phyloP scores from a whole-genome alignment of 176 grass and related monocot genomes.

The Leersia perrieri region DNA sequence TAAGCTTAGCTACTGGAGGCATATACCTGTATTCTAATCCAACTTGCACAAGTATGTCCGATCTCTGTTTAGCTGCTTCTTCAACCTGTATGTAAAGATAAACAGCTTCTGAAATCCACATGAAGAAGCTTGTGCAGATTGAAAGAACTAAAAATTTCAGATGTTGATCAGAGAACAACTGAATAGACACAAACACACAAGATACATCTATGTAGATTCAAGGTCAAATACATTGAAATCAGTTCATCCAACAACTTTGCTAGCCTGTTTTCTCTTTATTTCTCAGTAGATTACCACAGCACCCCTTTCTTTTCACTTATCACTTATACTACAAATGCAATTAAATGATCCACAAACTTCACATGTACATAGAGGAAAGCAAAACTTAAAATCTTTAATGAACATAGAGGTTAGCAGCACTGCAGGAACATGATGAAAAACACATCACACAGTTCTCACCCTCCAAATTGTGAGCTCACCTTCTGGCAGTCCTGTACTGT shows the following conservation, averaged over 20 bases:
- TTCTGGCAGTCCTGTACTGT: constrained; percentile 69
- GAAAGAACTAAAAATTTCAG: background rate
- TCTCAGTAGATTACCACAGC: background rate
- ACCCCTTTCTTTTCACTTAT: background rate
- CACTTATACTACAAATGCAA: background rate
- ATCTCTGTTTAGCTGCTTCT: constrained; percentile 64
- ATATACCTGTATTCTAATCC: constrained; percentile 97
- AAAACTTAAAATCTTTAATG: background rate
- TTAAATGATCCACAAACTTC: background rate
- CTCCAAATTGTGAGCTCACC: constrained; percentile 37
- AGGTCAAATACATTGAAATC: background rate
- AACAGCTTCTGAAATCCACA: background rate
- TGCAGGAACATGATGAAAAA: background rate
- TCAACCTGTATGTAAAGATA: constrained; percentile 43
- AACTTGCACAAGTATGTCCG: constrained; percentile 81
- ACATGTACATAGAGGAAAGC: background rate
- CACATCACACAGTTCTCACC: background rate
- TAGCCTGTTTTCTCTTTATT: background rate
- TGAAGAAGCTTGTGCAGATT: background rate
- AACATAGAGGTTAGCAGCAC: background rate
- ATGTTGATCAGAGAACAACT: background rate
- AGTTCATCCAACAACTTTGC: background rate
- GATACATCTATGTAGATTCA: background rate
- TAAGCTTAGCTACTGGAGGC: constrained; percentile 91
- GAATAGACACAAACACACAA: background rate